Conservation (phyloP, 345 rosid species). For the Gossypium arboreum region DNA sequence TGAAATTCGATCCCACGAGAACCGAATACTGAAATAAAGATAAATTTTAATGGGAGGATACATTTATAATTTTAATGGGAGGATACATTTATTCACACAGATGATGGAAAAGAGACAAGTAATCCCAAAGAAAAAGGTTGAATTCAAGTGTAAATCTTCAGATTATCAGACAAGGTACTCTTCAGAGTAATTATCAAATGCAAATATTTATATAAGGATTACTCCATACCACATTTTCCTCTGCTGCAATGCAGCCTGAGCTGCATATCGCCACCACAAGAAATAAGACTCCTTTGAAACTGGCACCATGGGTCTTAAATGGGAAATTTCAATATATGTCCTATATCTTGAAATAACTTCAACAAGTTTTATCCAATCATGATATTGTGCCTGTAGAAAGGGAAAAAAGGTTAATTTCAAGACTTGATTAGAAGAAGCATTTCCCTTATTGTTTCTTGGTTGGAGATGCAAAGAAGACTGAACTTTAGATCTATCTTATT, state of each 20-base stretch:
- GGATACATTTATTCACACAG: background rate
- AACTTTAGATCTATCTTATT: slow-evolving; percentile 3
- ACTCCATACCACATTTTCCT: slow-evolving; percentile 69
- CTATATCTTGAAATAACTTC: slow-evolving; percentile 88
- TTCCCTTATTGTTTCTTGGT: background rate
- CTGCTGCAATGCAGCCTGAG: slow-evolving; percentile 80
- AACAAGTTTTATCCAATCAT: slow-evolving; percentile 91
- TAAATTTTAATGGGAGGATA: background rate
- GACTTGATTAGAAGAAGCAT: slow-evolving; percentile 5
- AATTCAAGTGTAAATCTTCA: slow-evolving; percentile 6
- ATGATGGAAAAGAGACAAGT: background rate
- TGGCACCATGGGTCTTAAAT: slow-evolving; percentile 80
- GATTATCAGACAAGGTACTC: background rate
- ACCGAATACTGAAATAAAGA: slow-evolving; percentile 56
- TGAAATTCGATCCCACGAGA: slow-evolving; percentile 86
- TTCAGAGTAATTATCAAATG: background rate
- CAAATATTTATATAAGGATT: background rate
- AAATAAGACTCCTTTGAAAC: slow-evolving; percentile 49
- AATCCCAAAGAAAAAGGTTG: background rate
- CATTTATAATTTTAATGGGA: background rate
- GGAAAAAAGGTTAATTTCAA: slow-evolving; percentile 23
- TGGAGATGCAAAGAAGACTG: background rate
- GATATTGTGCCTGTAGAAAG: slow-evolving; percentile 73
- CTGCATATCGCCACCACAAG: slow-evolving; percentile 94
- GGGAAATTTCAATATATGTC: slow-evolving; percentile 76